Evolutionary conservation across 345 rosid genomes (phyloP), one percentile per base, ranked within the genome.

Genomic region (Heritiera littoralis): DNA sequence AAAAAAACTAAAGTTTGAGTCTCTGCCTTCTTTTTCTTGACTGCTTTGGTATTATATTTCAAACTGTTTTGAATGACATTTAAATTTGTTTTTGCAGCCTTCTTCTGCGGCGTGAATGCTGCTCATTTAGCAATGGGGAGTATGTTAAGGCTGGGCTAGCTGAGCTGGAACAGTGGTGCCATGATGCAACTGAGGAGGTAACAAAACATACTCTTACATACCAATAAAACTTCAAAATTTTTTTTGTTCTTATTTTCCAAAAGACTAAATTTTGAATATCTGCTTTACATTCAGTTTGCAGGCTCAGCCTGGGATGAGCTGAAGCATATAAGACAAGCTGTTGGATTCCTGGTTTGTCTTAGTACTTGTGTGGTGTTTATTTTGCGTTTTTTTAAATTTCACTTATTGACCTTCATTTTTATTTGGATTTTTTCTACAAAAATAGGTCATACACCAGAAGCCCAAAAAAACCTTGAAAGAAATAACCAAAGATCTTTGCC

Each of bases 101-200:
- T 83, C 94, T 96, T 30, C 85, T 96, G 86, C 88, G 97, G 74
- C 97, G 98, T 43, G 98, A 96, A 80, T 96, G 99, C 80, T 96
- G 99, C 87, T 94, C 99, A 83, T 96, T 96, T 86, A 96, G 97
- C 86, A 91, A 92, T 48, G 99, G 99, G 63, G 98, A 96, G 83
- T 94, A 84, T 59, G 97, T 96, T 40, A 96, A 96, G 85, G 83
- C 99, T 18, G 99, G 99, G 78, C 86, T 96, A 82, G 91, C 93
- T 15, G 98, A 89, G 87, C 87, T 96, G 80, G 98, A 92, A 79
- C 90, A 90, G 76, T 96, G 99, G 99, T 92, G 93, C 82, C 85
- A 82, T 78, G 91, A 89, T 72, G 90, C 98, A 74, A 89, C 98
- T 0, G 94, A 90, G 78, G 99, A 96, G 91, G 99, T 52, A 11